Percentiles rank a stretch among this genome's conserved stretches.
Evolutionary conservation across 2,329 filamentous ascomycete species (phyloP).

Genomic region (Truncatella angustata): DNA sequence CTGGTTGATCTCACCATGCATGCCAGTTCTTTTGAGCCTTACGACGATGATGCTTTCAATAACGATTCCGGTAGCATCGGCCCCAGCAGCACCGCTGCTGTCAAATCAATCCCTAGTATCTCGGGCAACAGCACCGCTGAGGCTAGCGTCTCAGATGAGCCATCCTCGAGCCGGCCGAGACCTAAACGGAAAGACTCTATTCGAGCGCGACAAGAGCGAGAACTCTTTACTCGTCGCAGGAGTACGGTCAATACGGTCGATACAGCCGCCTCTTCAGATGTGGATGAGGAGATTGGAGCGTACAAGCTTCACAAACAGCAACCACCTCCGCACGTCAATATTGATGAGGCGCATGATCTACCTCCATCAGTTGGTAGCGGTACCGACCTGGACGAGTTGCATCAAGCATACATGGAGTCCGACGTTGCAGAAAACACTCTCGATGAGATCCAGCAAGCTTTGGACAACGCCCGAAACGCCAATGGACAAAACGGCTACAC

Average conservation of each 20-base stretch:
- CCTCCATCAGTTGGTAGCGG: slow-evolving; percentile 58
- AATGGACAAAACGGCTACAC: slow-evolving; percentile 63
- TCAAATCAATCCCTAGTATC: slow-evolving; percentile 87
- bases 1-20: slow-evolving; percentile 98
- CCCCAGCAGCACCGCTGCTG: slow-evolving; percentile 80
- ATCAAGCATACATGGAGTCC: slow-evolving; percentile 73
- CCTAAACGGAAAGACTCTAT: slow-evolving; percentile 76
- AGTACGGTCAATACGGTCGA: slow-evolving; percentile 43
- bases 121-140: slow-evolving; percentile 74
- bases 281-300: slow-evolving; percentile 48
- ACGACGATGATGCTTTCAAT: slow-evolving; percentile 47
- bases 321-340: slow-evolving; percentile 54
- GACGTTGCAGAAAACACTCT: slow-evolving; percentile 72
- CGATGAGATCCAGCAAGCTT: slow-evolving; percentile 74
- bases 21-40: slow-evolving; percentile 59
- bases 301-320: slow-evolving; percentile 51
- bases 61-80: slow-evolving; percentile 66
- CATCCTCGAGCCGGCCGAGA: slow-evolving; percentile 63
- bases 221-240: slow-evolving; percentile 84
- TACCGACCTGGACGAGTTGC: slow-evolving; percentile 80
- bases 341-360: slow-evolving; percentile 68
- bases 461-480: slow-evolving; percentile 61
- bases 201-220: slow-evolving; percentile 80
- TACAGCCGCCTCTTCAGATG: slow-evolving; percentile 62
- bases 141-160: slow-evolving; percentile 56